Evolutionary conservation across 495 filamentous ascomycete species (phyloP).

Genomic region (Staphylotrichum longicolle): DNA sequence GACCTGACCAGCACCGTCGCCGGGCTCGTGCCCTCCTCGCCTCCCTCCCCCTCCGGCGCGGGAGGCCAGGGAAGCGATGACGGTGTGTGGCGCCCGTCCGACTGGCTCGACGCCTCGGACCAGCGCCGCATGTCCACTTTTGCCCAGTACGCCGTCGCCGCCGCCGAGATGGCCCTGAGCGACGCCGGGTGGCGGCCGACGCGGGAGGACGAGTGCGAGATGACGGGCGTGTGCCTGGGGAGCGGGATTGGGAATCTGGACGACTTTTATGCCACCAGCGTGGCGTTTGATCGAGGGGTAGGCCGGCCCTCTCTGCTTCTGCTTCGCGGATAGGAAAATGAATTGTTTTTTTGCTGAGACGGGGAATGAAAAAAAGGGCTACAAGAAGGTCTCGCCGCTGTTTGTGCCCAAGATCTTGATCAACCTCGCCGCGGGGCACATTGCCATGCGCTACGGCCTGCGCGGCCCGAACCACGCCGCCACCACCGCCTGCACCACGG

Average conservation of each 20-base stretch:
- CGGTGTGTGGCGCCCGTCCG: constrained; percentile 64
- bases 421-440: constrained; percentile 90
- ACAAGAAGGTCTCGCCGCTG: constrained; percentile 85
- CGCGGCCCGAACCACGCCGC: constrained; percentile 86
- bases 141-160: constrained; percentile 85
- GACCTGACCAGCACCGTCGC: constrained; percentile 81
- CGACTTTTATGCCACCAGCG: constrained; percentile 77
- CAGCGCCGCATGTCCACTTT: constrained; percentile 87
- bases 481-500: constrained; percentile 93
- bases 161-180: constrained; percentile 78
- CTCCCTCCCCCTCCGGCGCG: too few species aligned
- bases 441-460: constrained; percentile 90
- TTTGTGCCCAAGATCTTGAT: constrained; percentile 92
- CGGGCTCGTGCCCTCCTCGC: constrained; percentile 63
- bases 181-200: constrained; percentile 79
- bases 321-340: background rate
- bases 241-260: constrained; percentile 94
- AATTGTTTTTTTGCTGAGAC: constrained; percentile 13
- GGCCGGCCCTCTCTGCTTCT: constrained; percentile 31
- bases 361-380: constrained; percentile 56
- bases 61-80: background rate
- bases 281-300: constrained; percentile 73
- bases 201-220: constrained; percentile 59
- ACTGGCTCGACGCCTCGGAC: constrained; percentile 71
- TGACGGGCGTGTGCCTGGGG: constrained; percentile 88